Evolutionary conservation across 1,284 basidiomycete species (phyloP), one percentile per base, ranked within the genome.

Genomic region (Leccinum pachyderme): DNA sequence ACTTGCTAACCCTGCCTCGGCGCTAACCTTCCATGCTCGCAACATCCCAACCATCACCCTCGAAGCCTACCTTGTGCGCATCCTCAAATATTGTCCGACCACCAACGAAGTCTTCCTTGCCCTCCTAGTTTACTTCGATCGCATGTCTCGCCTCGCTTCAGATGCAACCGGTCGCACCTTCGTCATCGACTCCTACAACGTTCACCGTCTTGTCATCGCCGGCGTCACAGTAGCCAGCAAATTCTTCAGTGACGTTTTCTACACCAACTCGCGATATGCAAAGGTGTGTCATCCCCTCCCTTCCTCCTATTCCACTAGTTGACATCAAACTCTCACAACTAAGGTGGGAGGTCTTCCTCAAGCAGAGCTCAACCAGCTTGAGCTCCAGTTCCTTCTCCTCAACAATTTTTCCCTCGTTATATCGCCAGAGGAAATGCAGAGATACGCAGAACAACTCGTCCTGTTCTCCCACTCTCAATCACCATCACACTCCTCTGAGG

Each of bases 231-330:
- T 99, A 8, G 95, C 96, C 18, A 95, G 91, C 78, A 99, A 99
- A 73, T 99, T 99, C 72, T 98, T 98, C 72, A 94, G 91, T 57
- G 96, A 99, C 72, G 95, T 99, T 9, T 99, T 99, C 68, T 98
- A 99, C 75, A 98, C 96, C n/a, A 99, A 99, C 68, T 98, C 95
- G 29, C 82, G 96, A 35, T 99, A 99, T 71, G 96, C 96, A 55
- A 99, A 98, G 84, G 95, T 95, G 59, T 52, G 86, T 77, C 52
- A 12, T 43, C 25, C 58, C 50, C 15, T 49, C 12, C 3, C 13
- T 27, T 60, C 52, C 32, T 24, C 7, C 27, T 43, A 25, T 25
- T 15, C 15, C 43, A 9, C 9, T 29, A 3, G 32, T 44, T 39
- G 49, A 47, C 13, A 51, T 32, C 15, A 15, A 60, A 37, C 27